Base-by-base conservation (phyloP, 371 early-diverging fungal genomes). In the Nematocida ironsii region DNA sequence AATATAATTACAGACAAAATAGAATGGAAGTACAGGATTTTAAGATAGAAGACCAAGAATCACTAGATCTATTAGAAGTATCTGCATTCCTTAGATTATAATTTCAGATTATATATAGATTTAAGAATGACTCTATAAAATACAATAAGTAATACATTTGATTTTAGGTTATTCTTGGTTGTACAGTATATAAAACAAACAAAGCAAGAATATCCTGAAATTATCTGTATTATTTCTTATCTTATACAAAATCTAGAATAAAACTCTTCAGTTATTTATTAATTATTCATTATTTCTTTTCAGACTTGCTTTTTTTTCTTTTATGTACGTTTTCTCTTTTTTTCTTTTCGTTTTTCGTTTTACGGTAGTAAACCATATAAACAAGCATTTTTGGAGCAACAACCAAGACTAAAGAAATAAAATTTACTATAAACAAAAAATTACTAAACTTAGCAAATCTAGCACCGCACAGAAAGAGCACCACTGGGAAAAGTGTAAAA, bases 51-150 rank as follows among this genome's bases (percentile, higher is more conserved):
- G 86, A 86, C 57, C 71, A 72, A 5, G 87, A 87, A 71, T 72
- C 84, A 11, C 27, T 84, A 39, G 86, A 87, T 45, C 57, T 87
- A n/a, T 58, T 87, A 13, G 86, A 86, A 71, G 84, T 84, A 40
- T 85, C 86, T 50, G 64, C 81, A 20, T 87, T 86, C 74, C 66
- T 87, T 42, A 67, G 83, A 78, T 76, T 87, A 52, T 87, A 78
- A 72, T 11, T 11, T 33, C 18, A 2, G 33, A 2, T 2, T 33
- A 33, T 33, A 33, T 33, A 33, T 33, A 33, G 33, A 33, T 33
- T 33, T 33, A 33, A 33, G 33, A 33, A 33, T 33, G 33, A 33
- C 33, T 33, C 33, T 33, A 33, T 33, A 33, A 33, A 33, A 33
- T 33, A 33, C 33, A 33, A 33, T 33, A 33, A 33, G 33, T 33